phyloP scores from a whole-genome alignment of 495 filamentous ascomycete species.

The Annulohypoxylon moriforme region DNA sequence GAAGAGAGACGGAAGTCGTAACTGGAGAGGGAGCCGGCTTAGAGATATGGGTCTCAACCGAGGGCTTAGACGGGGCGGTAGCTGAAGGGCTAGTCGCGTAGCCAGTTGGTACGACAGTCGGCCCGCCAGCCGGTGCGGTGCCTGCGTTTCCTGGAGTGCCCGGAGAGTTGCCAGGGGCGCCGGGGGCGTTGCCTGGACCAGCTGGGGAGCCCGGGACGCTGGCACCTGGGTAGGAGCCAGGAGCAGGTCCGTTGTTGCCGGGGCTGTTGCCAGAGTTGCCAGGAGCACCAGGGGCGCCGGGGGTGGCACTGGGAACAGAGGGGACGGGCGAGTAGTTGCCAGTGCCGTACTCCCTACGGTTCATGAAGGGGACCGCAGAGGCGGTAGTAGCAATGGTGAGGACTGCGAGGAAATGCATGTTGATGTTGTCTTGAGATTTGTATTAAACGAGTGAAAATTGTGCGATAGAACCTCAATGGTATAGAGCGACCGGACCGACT shows the following conservation, averaged over 20 bases:
- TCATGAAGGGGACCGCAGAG: constrained; percentile 32
- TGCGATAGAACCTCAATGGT: constrained; percentile 20
- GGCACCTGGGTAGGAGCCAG: neutral
- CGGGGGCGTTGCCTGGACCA: neutral
- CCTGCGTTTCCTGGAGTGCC: constrained; percentile 7
- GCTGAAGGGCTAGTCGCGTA: constrained; percentile 19
- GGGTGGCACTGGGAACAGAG: neutral
- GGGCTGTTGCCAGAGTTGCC: neutral
- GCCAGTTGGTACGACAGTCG: constrained; percentile 16
- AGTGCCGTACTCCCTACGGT: constrained; percentile 5
- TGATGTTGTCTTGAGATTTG: constrained; percentile 17
- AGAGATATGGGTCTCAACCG: constrained; percentile 4
- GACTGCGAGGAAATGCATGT: constrained; percentile 36
- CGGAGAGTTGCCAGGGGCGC: neutral
- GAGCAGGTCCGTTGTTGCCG: neutral
- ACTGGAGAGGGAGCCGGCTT: neutral
- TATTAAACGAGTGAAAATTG: constrained; percentile 29
- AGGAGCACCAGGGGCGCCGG: neutral
- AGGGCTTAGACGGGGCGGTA: constrained; percentile 17
- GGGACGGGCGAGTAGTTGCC: neutral
- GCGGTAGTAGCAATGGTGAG: constrained; percentile 36
- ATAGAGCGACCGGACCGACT: constrained; percentile 27
- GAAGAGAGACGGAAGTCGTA: neutral
- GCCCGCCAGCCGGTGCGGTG: constrained; percentile 28
- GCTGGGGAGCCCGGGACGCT: neutral